Conservation (phyloP, 2,329 filamentous ascomycete genomes). For the Colletotrichum gigasporum region DNA sequence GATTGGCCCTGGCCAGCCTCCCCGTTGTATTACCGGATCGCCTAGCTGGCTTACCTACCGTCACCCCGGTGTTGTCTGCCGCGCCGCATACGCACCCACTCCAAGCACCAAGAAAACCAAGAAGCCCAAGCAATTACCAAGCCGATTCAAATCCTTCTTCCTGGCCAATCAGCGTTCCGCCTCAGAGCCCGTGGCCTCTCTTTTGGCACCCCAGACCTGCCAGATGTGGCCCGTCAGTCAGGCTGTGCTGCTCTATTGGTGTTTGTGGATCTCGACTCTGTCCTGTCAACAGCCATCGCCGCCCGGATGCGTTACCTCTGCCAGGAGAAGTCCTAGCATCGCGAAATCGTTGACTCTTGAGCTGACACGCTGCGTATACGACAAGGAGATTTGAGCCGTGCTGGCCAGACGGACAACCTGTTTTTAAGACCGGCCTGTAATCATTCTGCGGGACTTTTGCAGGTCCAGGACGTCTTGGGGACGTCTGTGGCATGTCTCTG, state of each 20-base stretch:
- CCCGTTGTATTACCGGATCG: neutral
- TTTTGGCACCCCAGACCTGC: neutral
- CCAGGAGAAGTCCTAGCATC: neutral
- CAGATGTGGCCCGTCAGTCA: neutral
- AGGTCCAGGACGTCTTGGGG: neutral
- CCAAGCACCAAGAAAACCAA: neutral
- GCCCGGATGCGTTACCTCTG: neutral
- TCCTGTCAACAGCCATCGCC: neutral
- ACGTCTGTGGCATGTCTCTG: neutral
- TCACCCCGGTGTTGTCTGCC: slow-evolving; percentile 2
- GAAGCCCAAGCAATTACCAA: slow-evolving; percentile 27
- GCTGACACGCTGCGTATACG: neutral
- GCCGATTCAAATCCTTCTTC: neutral
- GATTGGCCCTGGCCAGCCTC: neutral
- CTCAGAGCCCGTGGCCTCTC: slow-evolving; percentile 10
- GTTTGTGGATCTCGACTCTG: neutral
- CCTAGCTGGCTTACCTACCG: neutral
- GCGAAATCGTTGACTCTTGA: neutral
- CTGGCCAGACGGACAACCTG: neutral
- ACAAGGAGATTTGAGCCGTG: neutral
- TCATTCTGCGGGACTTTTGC: neutral
- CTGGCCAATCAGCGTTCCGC: neutral
- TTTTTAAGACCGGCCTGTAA: neutral
- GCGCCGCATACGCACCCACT: neutral
- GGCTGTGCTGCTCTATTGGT: neutral